phyloP scores from a whole-genome alignment of 768 basidiomycete species.

The Pleurotus sapidus region DNA sequence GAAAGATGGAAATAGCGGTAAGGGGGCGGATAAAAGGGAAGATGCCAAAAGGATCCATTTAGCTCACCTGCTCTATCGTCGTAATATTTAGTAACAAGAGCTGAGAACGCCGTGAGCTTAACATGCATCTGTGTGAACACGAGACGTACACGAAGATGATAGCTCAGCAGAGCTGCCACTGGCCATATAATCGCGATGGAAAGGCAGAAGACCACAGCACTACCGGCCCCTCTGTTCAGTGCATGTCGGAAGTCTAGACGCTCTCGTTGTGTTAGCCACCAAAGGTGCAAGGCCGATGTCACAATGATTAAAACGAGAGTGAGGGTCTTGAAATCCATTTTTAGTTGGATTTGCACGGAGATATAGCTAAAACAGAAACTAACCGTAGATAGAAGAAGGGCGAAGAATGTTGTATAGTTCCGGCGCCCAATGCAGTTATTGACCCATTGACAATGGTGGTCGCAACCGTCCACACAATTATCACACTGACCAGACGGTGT shows the following conservation, averaged over 20 bases:
- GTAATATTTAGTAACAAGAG: slow-evolving; percentile 85
- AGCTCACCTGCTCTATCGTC: slow-evolving; percentile 89
- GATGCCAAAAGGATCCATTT: background rate
- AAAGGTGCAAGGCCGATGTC: slow-evolving; percentile 83
- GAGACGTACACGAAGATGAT: slow-evolving; percentile 79
- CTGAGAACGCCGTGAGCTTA: slow-evolving; percentile 17
- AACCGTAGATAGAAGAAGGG: slow-evolving; percentile 74
- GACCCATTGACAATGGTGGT: slow-evolving; percentile 89
- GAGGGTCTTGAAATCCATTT: slow-evolving; percentile 46
- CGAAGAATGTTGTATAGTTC: slow-evolving; percentile 94
- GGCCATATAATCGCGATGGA: slow-evolving; percentile 80
- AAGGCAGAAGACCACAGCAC: slow-evolving; percentile 76
- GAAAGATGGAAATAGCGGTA: no score
- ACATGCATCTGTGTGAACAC: background rate
- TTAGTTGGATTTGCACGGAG: slow-evolving; percentile 2
- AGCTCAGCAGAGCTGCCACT: slow-evolving; percentile 71
- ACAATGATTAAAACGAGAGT: slow-evolving; percentile 74
- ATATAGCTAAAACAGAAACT: slow-evolving; percentile 27
- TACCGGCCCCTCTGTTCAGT: slow-evolving; percentile 61
- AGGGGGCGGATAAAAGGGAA: no score
- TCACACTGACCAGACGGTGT: slow-evolving; percentile 63
- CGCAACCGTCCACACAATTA: slow-evolving; percentile 95
- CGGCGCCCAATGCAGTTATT: slow-evolving; percentile 95
- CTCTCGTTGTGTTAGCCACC: slow-evolving; percentile 55
- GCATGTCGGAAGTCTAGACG: slow-evolving; percentile 43